These are phyloP conservation scores for Fusarium cicatricum DNA, from an alignment of 2,329 filamentous ascomycete genomes.

Conservation along the genomic window DNA sequence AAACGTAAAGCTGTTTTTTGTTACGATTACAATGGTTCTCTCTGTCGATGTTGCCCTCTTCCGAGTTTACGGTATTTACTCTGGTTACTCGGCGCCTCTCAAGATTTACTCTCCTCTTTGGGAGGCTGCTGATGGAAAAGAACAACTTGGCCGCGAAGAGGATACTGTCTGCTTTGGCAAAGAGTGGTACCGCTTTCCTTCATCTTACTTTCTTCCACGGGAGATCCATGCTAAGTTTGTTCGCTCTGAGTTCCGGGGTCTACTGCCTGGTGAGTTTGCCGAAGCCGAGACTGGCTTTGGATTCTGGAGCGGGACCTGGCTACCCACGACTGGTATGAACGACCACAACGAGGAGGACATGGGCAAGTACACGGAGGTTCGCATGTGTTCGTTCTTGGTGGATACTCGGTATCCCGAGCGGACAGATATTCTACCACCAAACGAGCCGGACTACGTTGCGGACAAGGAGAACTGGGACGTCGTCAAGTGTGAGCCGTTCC, in stretches of 20 bases:
- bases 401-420: slow-evolving; percentile 81
- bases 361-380: slow-evolving; percentile 83
- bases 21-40: slow-evolving; percentile 67
- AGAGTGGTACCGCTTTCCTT: slow-evolving; percentile 98
- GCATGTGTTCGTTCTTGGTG: slow-evolving; percentile 82
- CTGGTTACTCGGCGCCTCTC: slow-evolving; percentile 84
- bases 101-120: slow-evolving; percentile 74
- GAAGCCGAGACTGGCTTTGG: slow-evolving; percentile 75
- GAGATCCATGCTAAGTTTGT: slow-evolving; percentile 88
- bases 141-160: slow-evolving; percentile 63
- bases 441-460: slow-evolving; percentile 82
- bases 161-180: slow-evolving; percentile 89
- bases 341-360: slow-evolving; percentile 87
- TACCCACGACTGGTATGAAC: slow-evolving; percentile 86
- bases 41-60: slow-evolving; percentile 73
- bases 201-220: slow-evolving; percentile 88
- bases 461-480: slow-evolving; percentile 80
- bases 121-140: slow-evolving; percentile 55
- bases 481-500: slow-evolving; percentile 78
- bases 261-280: slow-evolving; percentile 90
- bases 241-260: slow-evolving; percentile 86
- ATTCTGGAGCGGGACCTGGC: slow-evolving; percentile 84
- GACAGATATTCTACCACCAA: slow-evolving; percentile 60
- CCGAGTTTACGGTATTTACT: slow-evolving; percentile 79
- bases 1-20: slow-evolving; percentile 73